Base-by-base conservation (phyloP, 2,329 filamentous ascomycete species). In the Madurella mycetomatis region DNA sequence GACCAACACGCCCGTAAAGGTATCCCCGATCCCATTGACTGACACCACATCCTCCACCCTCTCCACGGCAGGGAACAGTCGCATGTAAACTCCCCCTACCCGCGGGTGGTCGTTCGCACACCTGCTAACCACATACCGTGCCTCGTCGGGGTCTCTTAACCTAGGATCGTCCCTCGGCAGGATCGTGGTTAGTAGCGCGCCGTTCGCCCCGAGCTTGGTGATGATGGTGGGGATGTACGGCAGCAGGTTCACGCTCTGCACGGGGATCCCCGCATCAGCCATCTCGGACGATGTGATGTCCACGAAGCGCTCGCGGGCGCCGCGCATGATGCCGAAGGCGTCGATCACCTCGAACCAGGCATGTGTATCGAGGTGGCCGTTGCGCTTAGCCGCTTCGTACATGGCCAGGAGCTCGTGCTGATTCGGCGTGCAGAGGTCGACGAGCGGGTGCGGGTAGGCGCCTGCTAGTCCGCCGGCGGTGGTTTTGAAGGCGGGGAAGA, bases 21-120 rank as follows among this genome's bases (percentile, higher is more conserved):
- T 96, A 71, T 99, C 94, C 0, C 94, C 94, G 2, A 90, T 91
- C 0, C 92, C 94, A 68, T 97, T 97, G 9, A 97, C 92, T 45
- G 90, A 96, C 1, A 92, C 84, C 1, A 95, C 78, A 25, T 94
- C 83, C 17, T 80, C 72, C 0, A 96, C 78, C 15, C 75, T 72
- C 66, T 88, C 84, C 1, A 81, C 81, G 0, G 87, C 76, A 0
- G 88, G 83, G 67, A 90, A 88, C 17, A 82, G 61, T 34, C 81
- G 69, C 85, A 96, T 91, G 66, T 96, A 96, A 2, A 96, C 78
- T 0, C 92, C 92, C 0, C 91, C 84, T 0, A 86, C 75, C 8
- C 75, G 70, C 1, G 73, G 73, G 31, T 81, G 76, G 2, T 76
- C 75, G 12, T 76, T 76, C 1, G 72, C 67, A 34, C 79, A 80